Base-by-base conservation (phyloP, 371 early-diverging fungal genomes). In the Mucor indicus region DNA sequence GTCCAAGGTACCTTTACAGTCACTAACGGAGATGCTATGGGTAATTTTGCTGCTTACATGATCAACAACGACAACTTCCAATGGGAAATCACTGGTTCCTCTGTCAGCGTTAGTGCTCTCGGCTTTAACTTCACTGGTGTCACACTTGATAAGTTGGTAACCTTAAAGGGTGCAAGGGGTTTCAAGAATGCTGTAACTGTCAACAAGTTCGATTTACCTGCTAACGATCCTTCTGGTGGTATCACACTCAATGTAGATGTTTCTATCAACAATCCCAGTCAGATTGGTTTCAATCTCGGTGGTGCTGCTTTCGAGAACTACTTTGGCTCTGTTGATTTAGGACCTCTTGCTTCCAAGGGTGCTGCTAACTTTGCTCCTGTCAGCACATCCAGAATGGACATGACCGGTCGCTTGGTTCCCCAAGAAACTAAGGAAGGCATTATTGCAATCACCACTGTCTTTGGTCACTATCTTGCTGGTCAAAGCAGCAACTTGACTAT, bases 191-290 rank as follows among this genome's bases (percentile, higher is more conserved):
- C 60, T 17, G 81, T 83, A 17, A 72, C 61, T 6, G 75, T 83
- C 47, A 61, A 64, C 33, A 65, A 69, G 1, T 80, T 81, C 59
- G 65, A 80, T 54, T 57, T 83, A 29, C 84, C 84, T 41, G 55
- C 75, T 10, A 72, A 81, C 38, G 80, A 79, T 46, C 75, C 81
- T 41, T 52, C 50, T 22, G 75, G 77, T 44, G 81, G 81, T 67
- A 81, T 83, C 47, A 69, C 73, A 8, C 59, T 83, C 25, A 63
- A 56, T 20, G 71, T 79, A 27, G 17, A 64, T 6, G 77, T 81
- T 10, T 55, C 67, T 8, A 72, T 83, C 44, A 64, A 60, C 39
- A 70, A 70, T 55, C 84, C 84, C 11, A 71, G 73, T 47, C 80
- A 78, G 53, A 65, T 83, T 36, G 83, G 83, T 44, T 77, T 83